Conservation (phyloP, 768 basidiomycete genomes). For the Lentinula boryana region DNA sequence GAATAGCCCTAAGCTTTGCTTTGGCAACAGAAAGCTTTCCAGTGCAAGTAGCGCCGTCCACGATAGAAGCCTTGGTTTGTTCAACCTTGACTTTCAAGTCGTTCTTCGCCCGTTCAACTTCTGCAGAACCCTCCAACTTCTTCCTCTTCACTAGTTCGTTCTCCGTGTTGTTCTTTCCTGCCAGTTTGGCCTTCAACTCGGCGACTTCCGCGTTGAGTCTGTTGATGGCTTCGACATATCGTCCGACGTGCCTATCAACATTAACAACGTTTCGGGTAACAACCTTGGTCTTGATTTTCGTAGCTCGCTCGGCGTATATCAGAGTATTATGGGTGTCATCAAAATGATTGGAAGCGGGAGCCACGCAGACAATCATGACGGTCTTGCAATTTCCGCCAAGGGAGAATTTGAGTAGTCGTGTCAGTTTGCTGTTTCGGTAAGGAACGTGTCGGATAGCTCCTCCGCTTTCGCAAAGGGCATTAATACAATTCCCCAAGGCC, state of each 20-base stretch:
- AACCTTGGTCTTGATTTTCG: conserved; percentile 97
- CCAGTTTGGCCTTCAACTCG: conserved; percentile 80
- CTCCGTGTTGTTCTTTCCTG: conserved; percentile 61
- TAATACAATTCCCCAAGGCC: conserved; percentile 97
- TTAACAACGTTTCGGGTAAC: conserved; percentile 94
- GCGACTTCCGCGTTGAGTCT: conserved; percentile 78
- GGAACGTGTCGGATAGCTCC: conserved; percentile 87
- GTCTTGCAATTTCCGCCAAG: conserved; percentile 99
- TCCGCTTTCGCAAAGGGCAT: conserved; percentile 93
- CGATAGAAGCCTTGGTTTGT: conserved; percentile 63
- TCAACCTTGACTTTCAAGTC: conserved; percentile 71
- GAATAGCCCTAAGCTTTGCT: conserved; percentile 58
- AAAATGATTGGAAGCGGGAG: conserved; percentile 91
- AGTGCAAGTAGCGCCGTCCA: conserved; percentile 70
- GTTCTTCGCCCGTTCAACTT: conserved; percentile 66
- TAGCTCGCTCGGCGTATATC: conserved; percentile 94
- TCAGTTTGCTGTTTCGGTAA: conserved; percentile 97
- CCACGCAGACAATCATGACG: conserved; percentile 98
- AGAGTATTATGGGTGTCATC: conserved; percentile 99
- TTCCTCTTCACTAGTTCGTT: conserved; percentile 59
- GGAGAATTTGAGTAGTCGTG: conserved; percentile 94
- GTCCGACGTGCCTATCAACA: conserved; percentile 90
- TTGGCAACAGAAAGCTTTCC: conserved; percentile 70
- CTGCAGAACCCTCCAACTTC: conserved; percentile 62
- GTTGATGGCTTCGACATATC: conserved; percentile 93